phyloP scores from a whole-genome alignment of 179 eudicot genomes.

The Actinidia arguta region DNA sequence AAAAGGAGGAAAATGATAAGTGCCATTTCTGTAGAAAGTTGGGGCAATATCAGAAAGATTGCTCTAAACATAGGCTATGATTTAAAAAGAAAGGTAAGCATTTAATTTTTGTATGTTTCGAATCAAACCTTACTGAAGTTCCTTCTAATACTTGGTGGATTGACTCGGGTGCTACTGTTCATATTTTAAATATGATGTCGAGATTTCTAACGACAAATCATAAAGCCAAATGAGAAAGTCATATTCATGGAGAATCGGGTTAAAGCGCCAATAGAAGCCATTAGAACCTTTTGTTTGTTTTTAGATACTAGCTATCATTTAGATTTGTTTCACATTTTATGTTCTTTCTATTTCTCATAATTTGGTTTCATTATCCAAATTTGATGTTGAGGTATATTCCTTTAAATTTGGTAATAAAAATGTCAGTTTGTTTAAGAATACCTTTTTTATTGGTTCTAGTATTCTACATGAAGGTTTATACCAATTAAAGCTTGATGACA shows the following conservation, averaged over 20 bases:
- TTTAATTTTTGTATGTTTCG: conserved; percentile 7
- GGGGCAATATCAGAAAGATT: neutral
- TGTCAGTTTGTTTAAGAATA: neutral
- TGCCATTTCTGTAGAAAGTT: neutral
- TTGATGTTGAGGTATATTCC: too few species aligned
- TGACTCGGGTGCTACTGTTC: neutral
- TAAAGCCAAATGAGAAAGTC: neutral
- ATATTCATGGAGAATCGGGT: neutral
- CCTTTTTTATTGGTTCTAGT: neutral
- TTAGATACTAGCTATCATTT: neutral
- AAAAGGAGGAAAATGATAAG: neutral
- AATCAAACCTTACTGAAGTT: neutral
- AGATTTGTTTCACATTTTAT: neutral
- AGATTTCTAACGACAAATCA: neutral
- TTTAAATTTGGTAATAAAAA: too few species aligned
- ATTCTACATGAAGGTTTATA: neutral
- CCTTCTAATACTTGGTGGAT: conserved; percentile 1
- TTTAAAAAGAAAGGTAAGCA: neutral
- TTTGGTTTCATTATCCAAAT: too few species aligned
- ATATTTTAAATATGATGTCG: neutral
- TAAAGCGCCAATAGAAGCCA: neutral
- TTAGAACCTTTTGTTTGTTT: neutral
- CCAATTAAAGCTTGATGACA: too few species aligned
- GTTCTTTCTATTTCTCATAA: too few species aligned
- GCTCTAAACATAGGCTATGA: neutral